phyloP scores from a whole-genome alignment of 2,329 filamentous ascomycete genomes.

The Colletotrichum gloeosporioides region DNA sequence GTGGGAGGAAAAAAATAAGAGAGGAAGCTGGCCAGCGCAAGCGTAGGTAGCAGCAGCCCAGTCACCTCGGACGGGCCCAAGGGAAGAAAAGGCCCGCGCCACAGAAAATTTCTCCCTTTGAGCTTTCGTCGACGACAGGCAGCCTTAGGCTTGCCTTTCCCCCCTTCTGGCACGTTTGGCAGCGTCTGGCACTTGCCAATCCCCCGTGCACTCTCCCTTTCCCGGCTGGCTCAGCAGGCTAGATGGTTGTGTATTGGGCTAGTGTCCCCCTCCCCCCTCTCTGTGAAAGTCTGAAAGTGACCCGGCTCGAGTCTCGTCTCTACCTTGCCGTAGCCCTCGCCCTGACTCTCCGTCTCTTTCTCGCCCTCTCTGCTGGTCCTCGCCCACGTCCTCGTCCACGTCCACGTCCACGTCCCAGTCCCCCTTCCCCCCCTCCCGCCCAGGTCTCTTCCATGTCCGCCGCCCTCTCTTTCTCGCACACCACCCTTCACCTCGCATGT shows the following conservation, averaged over 20 bases:
- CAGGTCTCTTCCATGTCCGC: conserved; percentile 22
- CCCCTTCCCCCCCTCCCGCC: conserved; percentile 8
- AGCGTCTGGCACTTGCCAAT: neutral
- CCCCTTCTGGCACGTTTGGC: conserved; percentile 4
- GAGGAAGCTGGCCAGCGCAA: neutral
- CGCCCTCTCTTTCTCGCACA: conserved; percentile 20
- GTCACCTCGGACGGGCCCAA: neutral
- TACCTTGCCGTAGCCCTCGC: neutral
- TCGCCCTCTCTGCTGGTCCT: neutral
- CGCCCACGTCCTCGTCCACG: neutral
- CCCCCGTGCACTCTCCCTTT: conserved; percentile 6
- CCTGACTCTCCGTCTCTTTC: neutral
- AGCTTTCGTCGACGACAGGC: conserved; percentile 9
- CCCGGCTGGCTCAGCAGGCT: neutral
- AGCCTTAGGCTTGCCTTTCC: conserved; percentile 8
- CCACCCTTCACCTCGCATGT: conserved; percentile 24
- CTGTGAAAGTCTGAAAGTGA: neutral
- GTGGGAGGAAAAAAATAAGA: neutral
- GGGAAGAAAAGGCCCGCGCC: conserved; percentile 5
- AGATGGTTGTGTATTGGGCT: neutral
- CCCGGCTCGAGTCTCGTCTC: neutral
- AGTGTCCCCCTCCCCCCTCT: neutral
- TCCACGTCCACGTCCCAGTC: conserved; percentile 9
- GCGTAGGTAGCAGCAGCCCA: neutral
- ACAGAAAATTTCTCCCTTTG: conserved; percentile 23